Base-by-base conservation (phyloP, 1,139 yeast genomes). In the Hansenula lynferdii region DNA sequence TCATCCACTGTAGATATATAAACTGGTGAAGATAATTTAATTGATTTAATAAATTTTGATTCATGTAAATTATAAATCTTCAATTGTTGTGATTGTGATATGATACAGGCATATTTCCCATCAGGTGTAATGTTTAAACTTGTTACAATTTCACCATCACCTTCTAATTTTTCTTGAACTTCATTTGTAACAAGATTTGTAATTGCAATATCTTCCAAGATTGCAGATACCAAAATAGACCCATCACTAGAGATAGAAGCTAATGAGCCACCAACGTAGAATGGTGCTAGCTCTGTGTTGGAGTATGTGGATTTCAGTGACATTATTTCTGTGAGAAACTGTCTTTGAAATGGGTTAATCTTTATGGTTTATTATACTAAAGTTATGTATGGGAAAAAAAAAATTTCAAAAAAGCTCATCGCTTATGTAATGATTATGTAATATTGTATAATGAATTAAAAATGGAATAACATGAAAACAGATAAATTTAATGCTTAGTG, bases 141-240 rank as follows among this genome's bases (percentile, higher is more conserved):
- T 1, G 97, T 87, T 41, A 90, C 67, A 31, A 72, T 60, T 54
- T 87, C 97, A 10, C 90, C 95, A 60, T 90, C 97, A 33, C 96
- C 96, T 43, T 80, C 84, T 30, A 92, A 64, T 35, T 66, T 70
- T 48, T 76, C 80, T n/a, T 84, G 43, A 24, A 76, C 63, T 49
- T 73, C 69, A 47, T 80, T 83, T 22, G 82, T 72, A 17, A 55
- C 51, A 38, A 85, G 62, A 51, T 86, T 73, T 28, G 94, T 75
- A 27, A 92, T 66, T 36, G 84, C 75, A 9, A 89, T 75, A 51
- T 84, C 87, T 53, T 86, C 96, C 29, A 68, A 45, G 18, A 83
- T 70, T 2, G 96, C 85, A 1, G 97, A 83, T n/a, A 95, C 96
- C 43, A 89, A 61, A 2, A 83, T 55, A 11, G 65, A 56, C 5